Conservation (phyloP, 2,329 filamentous ascomycete species). For the Fusarium lateritium region DNA sequence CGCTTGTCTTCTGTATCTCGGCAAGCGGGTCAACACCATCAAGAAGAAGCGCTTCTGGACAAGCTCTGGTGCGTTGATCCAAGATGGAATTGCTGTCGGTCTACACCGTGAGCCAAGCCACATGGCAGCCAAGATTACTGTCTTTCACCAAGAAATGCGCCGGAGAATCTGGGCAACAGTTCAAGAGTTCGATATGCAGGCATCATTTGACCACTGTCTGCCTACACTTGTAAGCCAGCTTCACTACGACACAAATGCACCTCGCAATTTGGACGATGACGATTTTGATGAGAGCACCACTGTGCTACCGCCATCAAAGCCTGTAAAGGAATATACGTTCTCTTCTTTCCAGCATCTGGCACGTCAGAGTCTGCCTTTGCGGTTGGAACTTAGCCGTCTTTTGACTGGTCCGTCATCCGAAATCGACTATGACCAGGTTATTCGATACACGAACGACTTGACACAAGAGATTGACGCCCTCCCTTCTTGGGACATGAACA, state of each 20-base stretch:
- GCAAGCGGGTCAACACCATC: conserved; percentile 73
- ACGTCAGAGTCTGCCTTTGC: conserved; percentile 68
- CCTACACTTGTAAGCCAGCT: conserved; percentile 71
- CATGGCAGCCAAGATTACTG: conserved; percentile 68
- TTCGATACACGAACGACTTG: conserved; percentile 73
- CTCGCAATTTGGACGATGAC: conserved; percentile 71
- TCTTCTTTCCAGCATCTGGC: conserved; percentile 72
- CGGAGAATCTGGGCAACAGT: conserved; percentile 73
- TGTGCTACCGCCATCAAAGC: conserved; percentile 66
- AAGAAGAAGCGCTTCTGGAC: conserved; percentile 78
- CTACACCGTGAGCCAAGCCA: conserved; percentile 72
- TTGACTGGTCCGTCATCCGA: conserved; percentile 68
- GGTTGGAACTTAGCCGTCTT: conserved; percentile 70
- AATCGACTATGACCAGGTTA: conserved; percentile 73
- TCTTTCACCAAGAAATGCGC: conserved; percentile 75
- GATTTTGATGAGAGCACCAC: conserved; percentile 69
- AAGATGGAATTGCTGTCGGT: conserved; percentile 71
- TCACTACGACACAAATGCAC: conserved; percentile 68
- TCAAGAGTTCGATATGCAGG: conserved; percentile 73
- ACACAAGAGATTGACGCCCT: conserved; percentile 73
- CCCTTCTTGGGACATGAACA: conserved; percentile 67
- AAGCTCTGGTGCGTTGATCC: conserved; percentile 68
- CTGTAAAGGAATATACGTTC: conserved; percentile 69
- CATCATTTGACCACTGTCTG: conserved; percentile 72
- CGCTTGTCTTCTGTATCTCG: conserved; percentile 71